Evolutionary conservation across 129 eudicot species (phyloP).

Genomic region (Artemisia annua): DNA sequence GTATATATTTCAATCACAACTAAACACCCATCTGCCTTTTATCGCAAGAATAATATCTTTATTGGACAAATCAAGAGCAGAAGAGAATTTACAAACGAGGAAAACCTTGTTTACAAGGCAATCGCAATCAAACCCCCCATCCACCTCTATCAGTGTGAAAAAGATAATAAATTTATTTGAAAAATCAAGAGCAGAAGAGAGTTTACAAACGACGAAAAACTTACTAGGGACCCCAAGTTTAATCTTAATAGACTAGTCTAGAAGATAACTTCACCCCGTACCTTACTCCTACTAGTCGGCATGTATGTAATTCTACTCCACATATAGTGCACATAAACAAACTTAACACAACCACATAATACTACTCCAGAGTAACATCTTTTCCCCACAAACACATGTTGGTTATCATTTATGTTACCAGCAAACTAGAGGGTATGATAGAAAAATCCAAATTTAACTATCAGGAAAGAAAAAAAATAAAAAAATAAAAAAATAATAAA

Average conservation of each 20-base stretch:
- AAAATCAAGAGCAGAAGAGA: neutral
- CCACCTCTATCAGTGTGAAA: constrained; percentile 13
- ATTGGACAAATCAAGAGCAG: constrained; percentile 2
- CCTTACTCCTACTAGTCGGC: neutral
- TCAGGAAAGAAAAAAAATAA: no score
- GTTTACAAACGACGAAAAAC: neutral
- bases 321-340: neutral
- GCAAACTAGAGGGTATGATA: no score
- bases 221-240: constrained; percentile 2
- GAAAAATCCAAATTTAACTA: no score
- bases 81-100: neutral
- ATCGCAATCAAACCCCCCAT: constrained; percentile 30
- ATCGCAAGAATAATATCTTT: constrained; percentile 8
- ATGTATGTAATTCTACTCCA: neutral
- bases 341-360: neutral
- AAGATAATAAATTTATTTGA: neutral
- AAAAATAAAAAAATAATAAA: no score
- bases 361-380: neutral
- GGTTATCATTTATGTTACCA: neutral
- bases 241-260: neutral
- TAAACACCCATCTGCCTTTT: constrained; percentile 28
- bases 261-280: no score
- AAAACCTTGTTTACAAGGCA: constrained; percentile 1
- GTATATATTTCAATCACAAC: constrained; percentile 32
- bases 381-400: neutral